phyloP scores from a whole-genome alignment of 2,329 filamentous ascomycete species.

The Penicillium nordicum region DNA sequence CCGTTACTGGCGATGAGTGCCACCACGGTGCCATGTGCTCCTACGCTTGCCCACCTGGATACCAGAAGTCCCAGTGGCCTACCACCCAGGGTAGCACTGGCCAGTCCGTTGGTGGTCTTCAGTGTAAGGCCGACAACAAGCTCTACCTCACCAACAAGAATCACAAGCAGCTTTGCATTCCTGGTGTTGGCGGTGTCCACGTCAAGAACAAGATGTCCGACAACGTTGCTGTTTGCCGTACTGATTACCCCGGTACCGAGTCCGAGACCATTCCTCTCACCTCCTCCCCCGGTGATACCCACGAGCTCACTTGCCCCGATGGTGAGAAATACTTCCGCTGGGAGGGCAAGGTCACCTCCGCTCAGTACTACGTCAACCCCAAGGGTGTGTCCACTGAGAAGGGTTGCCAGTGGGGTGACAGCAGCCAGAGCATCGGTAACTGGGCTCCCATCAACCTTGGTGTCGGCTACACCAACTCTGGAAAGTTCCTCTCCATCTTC shows the following conservation, averaged over 20 bases:
- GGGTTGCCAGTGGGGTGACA: constrained; percentile 72
- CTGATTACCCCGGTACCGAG: constrained; percentile 93
- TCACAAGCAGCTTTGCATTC: constrained; percentile 69
- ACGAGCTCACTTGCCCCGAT: constrained; percentile 71
- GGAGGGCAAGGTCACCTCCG: constrained; percentile 71
- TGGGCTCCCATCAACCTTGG: constrained; percentile 85
- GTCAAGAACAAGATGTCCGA: constrained; percentile 70
- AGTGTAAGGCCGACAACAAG: constrained; percentile 69
- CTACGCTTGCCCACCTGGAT: constrained; percentile 86
- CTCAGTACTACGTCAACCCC: constrained; percentile 96
- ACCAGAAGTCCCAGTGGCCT: constrained; percentile 92
- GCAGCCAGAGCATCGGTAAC: constrained; percentile 65
- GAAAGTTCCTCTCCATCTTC: constrained; percentile 81
- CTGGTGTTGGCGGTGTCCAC: constrained; percentile 65
- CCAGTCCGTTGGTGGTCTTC: constrained; percentile 84
- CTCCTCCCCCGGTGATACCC: constrained; percentile 56
- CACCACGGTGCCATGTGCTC: constrained; percentile 71
- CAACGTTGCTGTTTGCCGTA: constrained; percentile 78
- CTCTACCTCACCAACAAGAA: constrained; percentile 70
- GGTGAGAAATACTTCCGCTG: constrained; percentile 72
- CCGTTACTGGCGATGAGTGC: constrained; percentile 60
- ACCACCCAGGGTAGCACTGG: constrained; percentile 69
- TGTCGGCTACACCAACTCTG: constrained; percentile 63
- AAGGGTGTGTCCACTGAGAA: constrained; percentile 63
- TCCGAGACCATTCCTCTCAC: constrained; percentile 76